Evolutionary conservation across 176 grass and related monocot species (phyloP).

Genomic region (Alloteropsis semialata): DNA sequence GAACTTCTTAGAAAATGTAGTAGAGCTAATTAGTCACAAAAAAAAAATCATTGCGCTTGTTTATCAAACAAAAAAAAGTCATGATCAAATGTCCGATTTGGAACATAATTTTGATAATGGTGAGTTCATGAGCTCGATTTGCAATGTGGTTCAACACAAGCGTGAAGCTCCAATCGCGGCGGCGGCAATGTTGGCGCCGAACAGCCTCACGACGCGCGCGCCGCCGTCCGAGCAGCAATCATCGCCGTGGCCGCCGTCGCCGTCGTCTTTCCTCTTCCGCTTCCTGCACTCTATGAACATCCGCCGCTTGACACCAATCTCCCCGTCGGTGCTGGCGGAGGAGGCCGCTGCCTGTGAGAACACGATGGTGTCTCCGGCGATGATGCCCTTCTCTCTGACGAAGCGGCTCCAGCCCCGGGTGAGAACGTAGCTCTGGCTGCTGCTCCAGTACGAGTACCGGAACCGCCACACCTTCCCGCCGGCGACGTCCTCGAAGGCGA

Average conservation of each 20-base stretch:
- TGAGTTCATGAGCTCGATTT: neutral
- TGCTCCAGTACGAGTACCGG: constrained; percentile 81
- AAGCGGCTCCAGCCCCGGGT: constrained; percentile 96
- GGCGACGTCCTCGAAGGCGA: constrained; percentile 58
- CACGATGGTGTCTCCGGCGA: constrained; percentile 17
- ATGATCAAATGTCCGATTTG: no score
- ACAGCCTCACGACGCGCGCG: constrained; percentile 13
- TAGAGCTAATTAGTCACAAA: neutral
- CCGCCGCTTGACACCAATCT: neutral
- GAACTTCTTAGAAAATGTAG: neutral
- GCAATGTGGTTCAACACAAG: neutral
- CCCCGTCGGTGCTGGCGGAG: neutral
- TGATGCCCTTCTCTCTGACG: constrained; percentile 75
- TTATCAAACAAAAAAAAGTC: neutral
- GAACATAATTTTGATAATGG: neutral
- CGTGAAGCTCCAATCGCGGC: neutral
- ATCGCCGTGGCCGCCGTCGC: neutral
- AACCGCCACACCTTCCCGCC: constrained; percentile 67
- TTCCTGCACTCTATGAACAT: constrained; percentile 19
- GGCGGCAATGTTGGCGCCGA: constrained; percentile 5
- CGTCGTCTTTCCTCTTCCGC: neutral
- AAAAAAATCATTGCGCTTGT: neutral
- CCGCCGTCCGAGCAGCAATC: neutral
- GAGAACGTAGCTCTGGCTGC: constrained; percentile 94
- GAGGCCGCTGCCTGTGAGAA: neutral